Base-by-base conservation (phyloP, 2,329 filamentous ascomycete species). In the Cladosporium sphaerospermum region DNA sequence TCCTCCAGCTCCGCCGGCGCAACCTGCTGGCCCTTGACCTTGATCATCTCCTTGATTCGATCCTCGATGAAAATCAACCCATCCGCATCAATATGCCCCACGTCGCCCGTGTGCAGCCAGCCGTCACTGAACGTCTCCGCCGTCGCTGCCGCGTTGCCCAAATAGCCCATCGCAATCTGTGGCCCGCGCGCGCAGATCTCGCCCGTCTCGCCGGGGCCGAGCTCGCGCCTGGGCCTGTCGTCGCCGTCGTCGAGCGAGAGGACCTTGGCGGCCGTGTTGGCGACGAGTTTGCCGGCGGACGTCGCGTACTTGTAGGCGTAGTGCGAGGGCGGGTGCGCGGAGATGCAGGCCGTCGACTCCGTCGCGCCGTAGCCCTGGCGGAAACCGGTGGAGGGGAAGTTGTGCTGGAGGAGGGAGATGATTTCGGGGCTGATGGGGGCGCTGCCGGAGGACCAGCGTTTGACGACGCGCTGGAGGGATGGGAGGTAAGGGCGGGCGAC, bases 311-410 rank as follows among this genome's bases (percentile, higher is more conserved):
- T 75, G 68, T 80, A 86, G 7, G 72, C 72, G 54, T 78, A 81
- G 45, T 78, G 75, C 0, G 75, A 71, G 0, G 77, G 77, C 2
- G 82, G 79, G 49, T 85, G 82, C 2, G 78, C 74, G 0, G 81
- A 83, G 53, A 86, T 82, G 59, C 80, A 84, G 1, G 73, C 76
- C 60, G 80, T 85, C 0, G 75, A 78, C 65, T 85, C 83, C 0
- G 83, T 86, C 76, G 86, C 85, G n/a, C 83, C 83, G 59, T 85
- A 86, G 1, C 81, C 82, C 61, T 85, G 82, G 59, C 81, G 81
- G 65, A 85, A 83, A 0, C 80, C 80, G 0, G 78, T 81, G 0
- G 73, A 65, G 0, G 82, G 82, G 58, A 84, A 85, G 45, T 73
- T 75, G 45, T 72, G 67, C 42, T 78, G 67, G 8, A 85, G 68